Percentiles rank a stretch among this genome's conserved stretches.
These are phyloP conservation scores for Eimeria brunetti DNA, from an alignment of 169 alveolate genomes.

Conservation along the genomic window DNA sequence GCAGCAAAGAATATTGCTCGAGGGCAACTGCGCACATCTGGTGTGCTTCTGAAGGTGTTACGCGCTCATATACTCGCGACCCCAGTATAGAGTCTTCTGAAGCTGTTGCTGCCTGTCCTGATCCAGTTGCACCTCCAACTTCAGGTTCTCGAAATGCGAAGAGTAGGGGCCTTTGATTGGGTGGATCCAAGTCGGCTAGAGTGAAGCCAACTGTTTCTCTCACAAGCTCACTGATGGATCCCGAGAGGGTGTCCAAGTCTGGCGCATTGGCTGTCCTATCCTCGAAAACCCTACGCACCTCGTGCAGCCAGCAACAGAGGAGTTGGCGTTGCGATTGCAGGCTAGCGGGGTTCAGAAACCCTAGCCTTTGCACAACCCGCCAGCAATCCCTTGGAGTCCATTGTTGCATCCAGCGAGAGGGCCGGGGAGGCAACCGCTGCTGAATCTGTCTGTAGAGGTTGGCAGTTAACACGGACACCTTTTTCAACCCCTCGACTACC, in stretches of 20 bases:
- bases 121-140: not conserved
- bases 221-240: slow-evolving; percentile 5
- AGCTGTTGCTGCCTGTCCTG: slow-evolving; percentile 1
- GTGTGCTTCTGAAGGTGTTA: slow-evolving; percentile 47
- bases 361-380: slow-evolving; percentile 61
- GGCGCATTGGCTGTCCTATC: slow-evolving; percentile 94
- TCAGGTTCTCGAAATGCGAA: slow-evolving; percentile 50
- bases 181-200: slow-evolving; percentile 37
- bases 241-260: slow-evolving; percentile 83
- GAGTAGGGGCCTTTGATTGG: slow-evolving; percentile 37
- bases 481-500: slow-evolving; percentile 34
- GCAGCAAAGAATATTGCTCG: slow-evolving; percentile 88
- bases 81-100: slow-evolving; percentile 21
- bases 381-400: slow-evolving; percentile 69
- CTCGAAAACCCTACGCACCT: slow-evolving; percentile 97
- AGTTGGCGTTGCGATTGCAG: slow-evolving; percentile 35
- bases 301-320: slow-evolving; percentile 96
- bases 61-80: slow-evolving; percentile 48
- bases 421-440: slow-evolving; percentile 58
- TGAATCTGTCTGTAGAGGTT: slow-evolving; percentile 22
- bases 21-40: slow-evolving; percentile 81
- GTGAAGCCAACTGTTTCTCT: slow-evolving; percentile 27
- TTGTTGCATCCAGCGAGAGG: slow-evolving; percentile 65
- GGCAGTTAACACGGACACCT: slow-evolving; percentile 35
- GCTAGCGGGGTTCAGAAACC: not conserved